phyloP scores from a whole-genome alignment of 2,329 filamentous ascomycete species.

The Thielaviopsis euricoi region DNA sequence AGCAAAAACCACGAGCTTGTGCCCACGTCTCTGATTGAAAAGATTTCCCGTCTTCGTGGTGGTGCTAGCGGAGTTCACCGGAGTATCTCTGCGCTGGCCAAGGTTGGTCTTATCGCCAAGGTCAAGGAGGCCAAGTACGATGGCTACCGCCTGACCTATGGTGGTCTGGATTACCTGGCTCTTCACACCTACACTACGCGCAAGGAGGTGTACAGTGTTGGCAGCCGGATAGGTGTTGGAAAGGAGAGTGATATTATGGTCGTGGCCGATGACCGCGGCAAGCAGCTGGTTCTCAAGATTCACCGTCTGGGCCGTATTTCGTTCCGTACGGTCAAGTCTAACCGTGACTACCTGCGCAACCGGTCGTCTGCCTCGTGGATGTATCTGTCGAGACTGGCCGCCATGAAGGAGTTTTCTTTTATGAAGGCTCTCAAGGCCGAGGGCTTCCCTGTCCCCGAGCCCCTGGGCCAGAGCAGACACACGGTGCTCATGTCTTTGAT shows the following conservation, averaged over 20 bases:
- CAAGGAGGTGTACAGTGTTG: constrained; percentile 75
- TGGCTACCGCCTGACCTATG: constrained; percentile 90
- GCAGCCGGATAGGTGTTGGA: constrained; percentile 85
- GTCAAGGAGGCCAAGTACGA: constrained; percentile 96
- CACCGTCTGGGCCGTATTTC: constrained; percentile 90
- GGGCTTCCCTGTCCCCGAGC: constrained; percentile 78
- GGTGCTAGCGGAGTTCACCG: constrained; percentile 65
- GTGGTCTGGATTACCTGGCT: constrained; percentile 93
- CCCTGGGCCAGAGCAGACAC: constrained; percentile 77
- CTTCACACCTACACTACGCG: constrained; percentile 74
- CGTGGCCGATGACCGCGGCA: constrained; percentile 63
- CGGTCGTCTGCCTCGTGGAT: constrained; percentile 77
- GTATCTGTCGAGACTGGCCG: constrained; percentile 88
- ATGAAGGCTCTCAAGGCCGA: constrained; percentile 75
- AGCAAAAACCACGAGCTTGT: constrained; percentile 96
- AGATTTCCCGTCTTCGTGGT: constrained; percentile 65
- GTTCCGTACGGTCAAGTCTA: constrained; percentile 89
- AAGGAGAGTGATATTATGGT: constrained; percentile 97
- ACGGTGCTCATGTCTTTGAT: constrained; percentile 93
- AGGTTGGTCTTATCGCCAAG: constrained; percentile 76
- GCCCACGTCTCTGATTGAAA: constrained; percentile 73
- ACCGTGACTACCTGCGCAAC: constrained; percentile 86
- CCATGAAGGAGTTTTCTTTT: constrained; percentile 87
- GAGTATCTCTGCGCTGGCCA: constrained; percentile 80
- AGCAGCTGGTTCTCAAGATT: constrained; percentile 80